phyloP scores from a whole-genome alignment of 1,284 basidiomycete species.

The Schizopora paradoxa region DNA sequence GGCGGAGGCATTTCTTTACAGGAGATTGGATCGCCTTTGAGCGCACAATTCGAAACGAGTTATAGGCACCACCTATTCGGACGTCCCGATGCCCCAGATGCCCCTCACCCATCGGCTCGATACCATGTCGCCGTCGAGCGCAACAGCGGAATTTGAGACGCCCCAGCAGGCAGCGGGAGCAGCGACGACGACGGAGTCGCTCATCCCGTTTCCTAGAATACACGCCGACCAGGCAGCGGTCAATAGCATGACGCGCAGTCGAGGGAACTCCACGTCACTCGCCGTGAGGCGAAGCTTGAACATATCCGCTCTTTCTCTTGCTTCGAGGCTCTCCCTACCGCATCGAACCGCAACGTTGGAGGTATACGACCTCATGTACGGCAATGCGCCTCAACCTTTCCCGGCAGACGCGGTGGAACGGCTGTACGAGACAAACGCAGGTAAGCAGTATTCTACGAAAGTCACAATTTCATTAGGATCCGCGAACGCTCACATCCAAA shows the following conservation, averaged over 20 bases:
- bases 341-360: slow-evolving; percentile 48
- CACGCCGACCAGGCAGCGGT: slow-evolving; percentile 1
- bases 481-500: slow-evolving; percentile 1
- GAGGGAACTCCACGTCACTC: slow-evolving; percentile 2
- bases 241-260: background rate
- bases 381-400: slow-evolving; percentile 33
- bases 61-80: no score
- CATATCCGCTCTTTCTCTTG: slow-evolving; percentile 13
- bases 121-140: slow-evolving; percentile 2
- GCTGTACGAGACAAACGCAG: slow-evolving; percentile 64
- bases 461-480: background rate
- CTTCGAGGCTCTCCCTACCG: slow-evolving; percentile 11
- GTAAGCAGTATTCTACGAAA: slow-evolving; percentile 32
- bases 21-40: no score
- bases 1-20: no score
- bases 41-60: no score
- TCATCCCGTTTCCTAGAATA: slow-evolving; percentile 11
- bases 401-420: slow-evolving; percentile 47
- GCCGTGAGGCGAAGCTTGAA: slow-evolving; percentile 8
- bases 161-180: background rate
- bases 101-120: no score
- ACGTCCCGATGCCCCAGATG: no score
- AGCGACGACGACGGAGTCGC: background rate
- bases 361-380: slow-evolving; percentile 62
- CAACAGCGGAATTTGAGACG: background rate